These are phyloP conservation scores for Malassezia brasiliensis DNA, from an alignment of 1,284 basidiomycete genomes.

Conservation along the genomic window DNA sequence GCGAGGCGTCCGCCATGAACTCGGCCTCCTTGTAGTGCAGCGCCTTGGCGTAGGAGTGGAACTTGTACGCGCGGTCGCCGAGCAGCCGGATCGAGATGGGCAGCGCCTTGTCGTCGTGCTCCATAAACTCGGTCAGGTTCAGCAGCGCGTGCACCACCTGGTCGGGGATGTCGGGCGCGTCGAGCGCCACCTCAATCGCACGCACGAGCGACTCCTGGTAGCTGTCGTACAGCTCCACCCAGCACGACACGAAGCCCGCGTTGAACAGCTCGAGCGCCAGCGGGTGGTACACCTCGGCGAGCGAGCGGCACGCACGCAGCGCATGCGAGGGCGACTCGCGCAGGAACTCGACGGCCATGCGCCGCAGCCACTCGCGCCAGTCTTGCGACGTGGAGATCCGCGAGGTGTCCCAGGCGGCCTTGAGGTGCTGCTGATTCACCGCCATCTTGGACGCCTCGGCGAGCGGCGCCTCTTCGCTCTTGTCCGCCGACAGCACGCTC, in stretches of 20 bases:
- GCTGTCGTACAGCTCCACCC: constrained; percentile 81
- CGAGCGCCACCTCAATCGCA: constrained; percentile 80
- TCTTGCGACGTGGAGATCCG: constrained; percentile 68
- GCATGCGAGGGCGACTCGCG: constrained; percentile 97
- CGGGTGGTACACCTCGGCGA: constrained; percentile 83
- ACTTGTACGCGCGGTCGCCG: constrained; percentile 81
- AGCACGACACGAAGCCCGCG: constrained; percentile 94
- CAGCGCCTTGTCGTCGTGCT: constrained; percentile 92
- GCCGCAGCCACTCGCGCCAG: constrained; percentile 93
- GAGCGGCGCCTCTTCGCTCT: constrained; percentile 49
- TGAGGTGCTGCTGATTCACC: constrained; percentile 95
- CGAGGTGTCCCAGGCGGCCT: constrained; percentile 90
- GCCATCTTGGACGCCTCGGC: constrained; percentile 65
- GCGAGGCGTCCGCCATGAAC: constrained; percentile 79
- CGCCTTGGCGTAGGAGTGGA: constrained; percentile 93
- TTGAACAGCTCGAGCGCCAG: constrained; percentile 93
- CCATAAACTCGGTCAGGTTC: constrained; percentile 98
- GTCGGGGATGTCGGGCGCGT: constrained; percentile 66
- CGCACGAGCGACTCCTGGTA: constrained; percentile 59
- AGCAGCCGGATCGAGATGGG: constrained; percentile 88
- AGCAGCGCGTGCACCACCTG: constrained; percentile 89
- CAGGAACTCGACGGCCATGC: constrained; percentile 90
- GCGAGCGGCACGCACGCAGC: constrained; percentile 82
- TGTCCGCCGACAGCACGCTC: constrained; percentile 29
- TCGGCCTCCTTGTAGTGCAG: constrained; percentile 98